phyloP scores from a whole-genome alignment of 495 filamentous ascomycete species.

The Neurospora sp. region DNA sequence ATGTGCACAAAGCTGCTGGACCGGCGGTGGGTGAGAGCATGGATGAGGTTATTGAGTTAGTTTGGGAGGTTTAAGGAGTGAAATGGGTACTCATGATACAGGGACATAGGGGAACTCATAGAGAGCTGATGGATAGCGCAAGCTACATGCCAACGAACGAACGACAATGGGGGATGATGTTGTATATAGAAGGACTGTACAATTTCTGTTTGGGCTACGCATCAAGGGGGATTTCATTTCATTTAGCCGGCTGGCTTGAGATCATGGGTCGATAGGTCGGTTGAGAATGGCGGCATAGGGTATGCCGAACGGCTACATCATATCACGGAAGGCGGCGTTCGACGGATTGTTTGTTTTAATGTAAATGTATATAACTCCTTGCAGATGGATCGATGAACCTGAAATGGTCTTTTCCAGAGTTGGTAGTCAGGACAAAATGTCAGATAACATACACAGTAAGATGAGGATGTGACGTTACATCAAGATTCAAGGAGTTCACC shows the following conservation, averaged over 20 bases:
- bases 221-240: not conserved
- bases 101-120: not conserved
- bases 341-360: not conserved
- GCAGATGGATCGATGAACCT: not conserved
- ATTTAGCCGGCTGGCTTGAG: not conserved
- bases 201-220: not conserved
- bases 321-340: not conserved
- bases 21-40: conserved; percentile 2
- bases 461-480: not conserved
- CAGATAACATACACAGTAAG: too few species aligned
- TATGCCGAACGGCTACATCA: not conserved
- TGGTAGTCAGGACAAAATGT: too few species aligned
- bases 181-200: not conserved
- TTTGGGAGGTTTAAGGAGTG: conserved; percentile 16
- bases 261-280: not conserved
- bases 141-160: not conserved
- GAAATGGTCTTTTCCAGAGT: too few species aligned
- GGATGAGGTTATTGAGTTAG: conserved; percentile 26
- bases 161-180: not conserved
- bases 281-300: not conserved
- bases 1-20: conserved; percentile 11
- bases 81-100: too few species aligned
- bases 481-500: not conserved
- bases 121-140: not conserved
- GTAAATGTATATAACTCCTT: not conserved